Percentiles rank a stretch among this genome's conserved stretches.
Evolutionary conservation across 1,139 yeast species (phyloP).

Genomic region (Wickerhamomyces sp.): DNA sequence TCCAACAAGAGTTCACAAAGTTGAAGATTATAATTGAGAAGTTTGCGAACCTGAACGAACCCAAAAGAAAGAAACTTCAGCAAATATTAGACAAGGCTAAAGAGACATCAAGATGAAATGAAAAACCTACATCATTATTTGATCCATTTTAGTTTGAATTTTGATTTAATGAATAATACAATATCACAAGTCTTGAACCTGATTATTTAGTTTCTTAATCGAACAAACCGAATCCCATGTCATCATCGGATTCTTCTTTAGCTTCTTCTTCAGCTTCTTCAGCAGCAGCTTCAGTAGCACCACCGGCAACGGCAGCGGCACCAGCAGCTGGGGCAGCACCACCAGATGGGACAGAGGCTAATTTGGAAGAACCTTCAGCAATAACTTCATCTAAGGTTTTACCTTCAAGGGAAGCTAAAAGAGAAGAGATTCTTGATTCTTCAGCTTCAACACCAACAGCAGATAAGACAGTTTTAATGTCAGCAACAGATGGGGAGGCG

Average conservation of each 20-base stretch:
- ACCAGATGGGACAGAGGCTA: constrained; percentile 96
- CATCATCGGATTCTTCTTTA: constrained; percentile 71
- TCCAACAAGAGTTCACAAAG: constrained; percentile 14
- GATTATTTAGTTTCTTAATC: constrained; percentile 41
- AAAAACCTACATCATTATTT: no score
- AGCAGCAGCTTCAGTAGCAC: constrained; percentile 63
- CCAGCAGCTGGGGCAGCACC: constrained; percentile 84
- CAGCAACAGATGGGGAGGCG: constrained; percentile 88
- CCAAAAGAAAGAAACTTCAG: constrained; percentile 8
- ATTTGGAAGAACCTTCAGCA: constrained; percentile 93
- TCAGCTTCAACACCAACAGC: constrained; percentile 96
- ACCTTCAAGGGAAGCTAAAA: constrained; percentile 91
- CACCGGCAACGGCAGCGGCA: constrained; percentile 64
- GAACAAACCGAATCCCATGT: constrained; percentile 78
- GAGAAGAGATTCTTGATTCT: constrained; percentile 78
- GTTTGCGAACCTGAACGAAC: constrained; percentile 6
- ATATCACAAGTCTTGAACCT: neutral
- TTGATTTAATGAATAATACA: neutral
- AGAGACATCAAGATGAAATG: neutral
- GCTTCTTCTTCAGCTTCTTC: constrained; percentile 66
- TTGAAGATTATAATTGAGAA: constrained; percentile 15
- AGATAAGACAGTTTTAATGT: constrained; percentile 83
- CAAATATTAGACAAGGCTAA: neutral
- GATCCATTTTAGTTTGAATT: no score
- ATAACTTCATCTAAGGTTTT: constrained; percentile 85